Percentiles rank a stretch among this genome's conserved stretches.
phyloP scores from a whole-genome alignment of 345 rosid species.

The Chamaenerion angustifolium region DNA sequence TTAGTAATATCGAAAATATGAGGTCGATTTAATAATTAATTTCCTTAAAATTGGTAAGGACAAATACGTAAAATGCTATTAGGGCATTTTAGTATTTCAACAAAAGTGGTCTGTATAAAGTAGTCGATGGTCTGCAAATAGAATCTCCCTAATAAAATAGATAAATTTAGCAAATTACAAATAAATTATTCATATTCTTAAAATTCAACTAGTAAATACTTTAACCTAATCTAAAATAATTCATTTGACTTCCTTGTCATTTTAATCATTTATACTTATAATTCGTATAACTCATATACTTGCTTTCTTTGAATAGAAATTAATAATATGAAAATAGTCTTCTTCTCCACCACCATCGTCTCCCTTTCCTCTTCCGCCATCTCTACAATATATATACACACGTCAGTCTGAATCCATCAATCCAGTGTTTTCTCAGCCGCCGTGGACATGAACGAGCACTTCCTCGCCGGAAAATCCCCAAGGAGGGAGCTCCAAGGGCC shows the following conservation, averaged over 20 bases:
- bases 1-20: too few relatives aligned
- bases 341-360: not conserved
- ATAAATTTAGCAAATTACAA: too few relatives aligned
- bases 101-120: too few relatives aligned
- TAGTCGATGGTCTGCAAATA: too few relatives aligned
- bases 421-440: not conserved
- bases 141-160: too few relatives aligned
- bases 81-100: too few relatives aligned
- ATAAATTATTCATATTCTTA: too few relatives aligned
- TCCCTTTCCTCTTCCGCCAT: not conserved
- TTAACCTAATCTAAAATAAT: too few relatives aligned
- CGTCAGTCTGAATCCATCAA: not conserved
- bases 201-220: too few relatives aligned
- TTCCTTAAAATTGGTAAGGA: too few relatives aligned
- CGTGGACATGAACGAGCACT: constrained; percentile 25
- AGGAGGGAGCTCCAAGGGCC: constrained; percentile 70
- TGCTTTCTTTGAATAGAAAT: constrained; percentile 2
- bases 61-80: too few relatives aligned
- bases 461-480: constrained; percentile 39
- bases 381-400: not conserved
- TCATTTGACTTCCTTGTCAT: constrained; percentile 6
- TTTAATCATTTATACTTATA: constrained; percentile 4
- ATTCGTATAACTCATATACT: not conserved
- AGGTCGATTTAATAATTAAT: too few relatives aligned
- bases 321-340: not conserved